Evolutionary conservation across 2,329 filamentous ascomycete genomes (phyloP), one percentile per base, ranked within the genome.

Genomic region (Colletotrichum coccodes): DNA sequence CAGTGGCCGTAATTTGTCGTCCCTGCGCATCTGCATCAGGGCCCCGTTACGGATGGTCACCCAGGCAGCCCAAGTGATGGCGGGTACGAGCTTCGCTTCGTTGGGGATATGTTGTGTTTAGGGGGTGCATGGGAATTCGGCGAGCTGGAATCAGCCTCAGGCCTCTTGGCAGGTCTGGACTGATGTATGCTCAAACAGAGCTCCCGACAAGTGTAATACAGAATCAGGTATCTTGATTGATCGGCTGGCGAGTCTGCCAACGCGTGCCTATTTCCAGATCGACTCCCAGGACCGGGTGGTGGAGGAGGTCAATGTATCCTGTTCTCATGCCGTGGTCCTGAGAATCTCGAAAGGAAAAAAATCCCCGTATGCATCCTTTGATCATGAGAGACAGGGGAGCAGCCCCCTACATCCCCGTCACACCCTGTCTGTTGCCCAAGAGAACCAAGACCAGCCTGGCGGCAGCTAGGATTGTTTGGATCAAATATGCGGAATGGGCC

Each of bases 401-500:
- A 34, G 34, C 61, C 65, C 52, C 56, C 61, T 69, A 57, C 61
- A 60, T 65, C 61, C 54, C 61, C 49, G 61, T 57, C 30, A 50
- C 54, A 60, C 47, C 54, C 65, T 59, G 52, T 64, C 57, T 42
- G 34, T 49, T 46, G 32, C 16, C 36, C 30, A 50, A 64, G 36
- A 57, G 30, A 44, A 56, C 58, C 64, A 64, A 60, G 66, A 69
- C 66, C 60, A 65, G 66, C 57, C 67, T 53, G 67, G 67, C 67
- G 57, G 67, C 67, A 68, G 60, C 67, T 68, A 70, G 64, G 61
- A 49, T 63, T 68, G n/a, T 63, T 53, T 68, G 57, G 63, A 70
- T 65, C 63, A 52, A 67, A 70, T 70, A 54, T 68, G 58, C 64
- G 64, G 47, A 68, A 58, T 68, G 64, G 67, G 58, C 49, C 64